Percentiles rank a stretch among this genome's conserved stretches.
These are phyloP conservation scores for Entomortierella beljakovae DNA, from an alignment of 192 early-diverging fungal genomes.

Conservation along the genomic window DNA sequence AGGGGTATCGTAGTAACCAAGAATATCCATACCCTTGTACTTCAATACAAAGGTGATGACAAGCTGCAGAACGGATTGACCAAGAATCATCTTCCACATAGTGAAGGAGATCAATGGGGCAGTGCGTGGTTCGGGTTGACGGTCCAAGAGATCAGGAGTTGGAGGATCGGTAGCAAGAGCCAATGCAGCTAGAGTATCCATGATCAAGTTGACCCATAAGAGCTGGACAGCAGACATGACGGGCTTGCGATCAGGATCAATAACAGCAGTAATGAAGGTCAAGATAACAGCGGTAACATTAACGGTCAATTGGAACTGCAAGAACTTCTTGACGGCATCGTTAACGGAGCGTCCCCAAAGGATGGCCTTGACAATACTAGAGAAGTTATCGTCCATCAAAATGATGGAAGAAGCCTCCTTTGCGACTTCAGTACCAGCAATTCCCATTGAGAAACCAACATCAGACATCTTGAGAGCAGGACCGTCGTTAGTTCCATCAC, in stretches of 20 bases:
- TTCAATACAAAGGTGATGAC: conserved; percentile 77
- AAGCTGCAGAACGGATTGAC: conserved; percentile 90
- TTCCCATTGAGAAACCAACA: conserved; percentile 98
- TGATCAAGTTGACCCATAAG: conserved; percentile 98
- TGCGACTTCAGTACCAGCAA: conserved; percentile 98
- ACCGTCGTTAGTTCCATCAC: conserved; percentile 98
- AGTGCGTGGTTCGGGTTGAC: conserved; percentile 83
- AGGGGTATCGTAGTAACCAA: conserved; percentile 53
- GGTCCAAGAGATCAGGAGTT: conserved; percentile 81
- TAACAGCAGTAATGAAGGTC: conserved; percentile 80
- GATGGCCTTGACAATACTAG: conserved; percentile 93
- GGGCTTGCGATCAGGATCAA: conserved; percentile 68
- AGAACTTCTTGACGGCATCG: conserved; percentile 96
- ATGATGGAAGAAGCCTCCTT: conserved; percentile 98
- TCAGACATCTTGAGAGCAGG: conserved; percentile 93
- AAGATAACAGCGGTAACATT: conserved; percentile 90
- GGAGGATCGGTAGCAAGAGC: conserved; percentile 96
- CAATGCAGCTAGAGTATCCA: conserved; percentile 98
- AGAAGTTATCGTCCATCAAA: conserved; percentile 98
- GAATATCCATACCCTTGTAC: conserved; percentile 74
- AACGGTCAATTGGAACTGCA: conserved; percentile 98
- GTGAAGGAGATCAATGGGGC: conserved; percentile 87
- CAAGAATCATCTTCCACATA: conserved; percentile 97
- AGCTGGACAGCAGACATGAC: conserved; percentile 95
- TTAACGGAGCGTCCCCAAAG: conserved; percentile 98